Conservation (phyloP, 78 protist genomes). For the Dictyostelium firmibasis region DNA sequence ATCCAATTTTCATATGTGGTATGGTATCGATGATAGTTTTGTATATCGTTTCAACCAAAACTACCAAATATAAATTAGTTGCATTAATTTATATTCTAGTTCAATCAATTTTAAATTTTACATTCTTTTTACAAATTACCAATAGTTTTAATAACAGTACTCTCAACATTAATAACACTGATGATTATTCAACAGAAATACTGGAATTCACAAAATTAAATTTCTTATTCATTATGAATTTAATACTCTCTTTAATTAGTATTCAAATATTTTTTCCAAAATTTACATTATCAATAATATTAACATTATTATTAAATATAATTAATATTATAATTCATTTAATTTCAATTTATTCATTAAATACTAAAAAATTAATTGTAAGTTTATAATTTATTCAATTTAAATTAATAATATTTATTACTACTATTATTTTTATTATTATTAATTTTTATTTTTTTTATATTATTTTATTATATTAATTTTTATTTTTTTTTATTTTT, state of each 20-base stretch:
- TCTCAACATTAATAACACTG: background rate
- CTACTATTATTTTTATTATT: no score
- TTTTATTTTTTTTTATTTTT: background rate
- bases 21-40: background rate
- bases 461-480: background rate
- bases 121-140: background rate
- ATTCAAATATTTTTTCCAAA: conserved; percentile 47
- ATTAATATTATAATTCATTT: conserved; percentile 3
- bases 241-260: background rate
- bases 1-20: background rate
- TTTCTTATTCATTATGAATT: background rate
- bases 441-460: background rate
- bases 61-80: background rate
- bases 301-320: background rate
- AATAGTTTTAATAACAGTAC: background rate
- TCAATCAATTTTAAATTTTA: conserved; percentile 23
- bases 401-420: no score
- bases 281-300: background rate
- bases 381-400: background rate
- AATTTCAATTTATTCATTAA: background rate
- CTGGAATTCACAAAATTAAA: background rate
- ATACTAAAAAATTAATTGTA: conserved; percentile 7
- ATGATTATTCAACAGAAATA: background rate
- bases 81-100: background rate
- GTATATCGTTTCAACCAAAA: background rate